These are phyloP conservation scores for Saccharomyces hybrid DNA, from an alignment of 1,139 yeast species.

Conservation along the genomic window DNA sequence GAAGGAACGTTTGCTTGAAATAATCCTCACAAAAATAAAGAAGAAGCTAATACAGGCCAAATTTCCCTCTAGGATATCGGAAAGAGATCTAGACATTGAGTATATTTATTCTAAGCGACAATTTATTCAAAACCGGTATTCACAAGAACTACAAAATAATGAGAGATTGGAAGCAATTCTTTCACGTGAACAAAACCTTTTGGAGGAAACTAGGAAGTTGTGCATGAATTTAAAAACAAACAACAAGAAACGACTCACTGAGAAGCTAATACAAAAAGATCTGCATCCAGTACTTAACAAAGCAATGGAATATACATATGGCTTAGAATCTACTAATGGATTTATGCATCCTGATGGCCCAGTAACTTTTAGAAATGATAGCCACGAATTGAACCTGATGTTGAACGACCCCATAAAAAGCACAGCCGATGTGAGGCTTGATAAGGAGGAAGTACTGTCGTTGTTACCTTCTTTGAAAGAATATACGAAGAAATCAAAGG, in stretches of 20 bases:
- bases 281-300: conserved; percentile 25
- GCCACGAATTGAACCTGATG: conserved; percentile 13
- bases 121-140: conserved; percentile 23
- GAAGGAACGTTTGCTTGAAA: conserved; percentile 20
- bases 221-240: conserved; percentile 9
- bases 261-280: conserved; percentile 16
- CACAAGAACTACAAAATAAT: conserved; percentile 19
- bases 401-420: background rate
- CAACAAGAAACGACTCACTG: conserved; percentile 14
- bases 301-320: conserved; percentile 26
- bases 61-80: conserved; percentile 25
- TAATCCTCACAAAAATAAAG: conserved; percentile 20
- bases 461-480: conserved; percentile 10
- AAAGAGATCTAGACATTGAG: conserved; percentile 26
- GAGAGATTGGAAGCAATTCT: conserved; percentile 23
- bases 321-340: conserved; percentile 7
- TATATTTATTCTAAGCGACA: conserved; percentile 27
- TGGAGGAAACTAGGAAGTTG: conserved; percentile 16
- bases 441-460: conserved; percentile 1
- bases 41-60: conserved; percentile 17
- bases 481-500: conserved; percentile 5
- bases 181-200: conserved; percentile 13
- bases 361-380: conserved; percentile 11
- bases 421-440: background rate
- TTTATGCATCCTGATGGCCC: conserved; percentile 2